Conservation (phyloP, 139 green algal species). For the Chlamydomonas incerta region DNA sequence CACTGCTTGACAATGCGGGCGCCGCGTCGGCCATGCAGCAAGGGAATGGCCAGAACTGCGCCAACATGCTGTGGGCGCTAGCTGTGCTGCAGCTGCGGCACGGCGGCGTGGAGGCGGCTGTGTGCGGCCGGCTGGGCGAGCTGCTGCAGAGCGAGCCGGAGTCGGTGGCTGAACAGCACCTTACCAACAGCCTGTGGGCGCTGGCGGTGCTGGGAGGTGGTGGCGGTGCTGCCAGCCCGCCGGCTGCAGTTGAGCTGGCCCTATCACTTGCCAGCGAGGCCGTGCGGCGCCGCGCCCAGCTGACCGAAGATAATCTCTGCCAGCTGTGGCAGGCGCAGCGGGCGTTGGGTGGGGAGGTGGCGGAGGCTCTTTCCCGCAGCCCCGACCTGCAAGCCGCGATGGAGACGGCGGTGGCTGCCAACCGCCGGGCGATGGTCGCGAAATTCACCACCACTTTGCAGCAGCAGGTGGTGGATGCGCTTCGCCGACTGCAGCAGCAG, state of each 20-base stretch:
- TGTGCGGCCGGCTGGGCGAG: neutral
- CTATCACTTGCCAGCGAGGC: too few relatives aligned
- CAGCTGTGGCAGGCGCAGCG: neutral
- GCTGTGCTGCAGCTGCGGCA: neutral
- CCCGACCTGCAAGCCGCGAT: neutral
- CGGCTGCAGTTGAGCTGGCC: too few relatives aligned
- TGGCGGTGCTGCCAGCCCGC: too few relatives aligned
- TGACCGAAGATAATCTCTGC: neutral
- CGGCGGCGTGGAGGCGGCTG: neutral
- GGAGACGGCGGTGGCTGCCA: neutral
- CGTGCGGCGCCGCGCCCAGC: too few relatives aligned
- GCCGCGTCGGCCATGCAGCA: too few relatives aligned
- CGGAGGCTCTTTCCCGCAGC: neutral
- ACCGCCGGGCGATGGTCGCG: too few relatives aligned
- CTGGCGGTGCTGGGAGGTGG: neutral
- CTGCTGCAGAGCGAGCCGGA: neutral
- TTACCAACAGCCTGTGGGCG: too few relatives aligned
- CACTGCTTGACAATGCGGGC: neutral
- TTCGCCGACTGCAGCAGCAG: neutral
- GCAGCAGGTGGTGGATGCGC: neutral
- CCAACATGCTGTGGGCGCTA: conserved; percentile 9
- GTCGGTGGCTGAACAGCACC: too few relatives aligned
- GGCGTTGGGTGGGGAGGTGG: neutral
- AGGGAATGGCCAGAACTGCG: neutral
- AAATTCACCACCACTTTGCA: neutral